These are phyloP conservation scores for Asterella californica DNA, from an alignment of 225 moss, liverwort and hornwort species.

Conservation along the genomic window DNA sequence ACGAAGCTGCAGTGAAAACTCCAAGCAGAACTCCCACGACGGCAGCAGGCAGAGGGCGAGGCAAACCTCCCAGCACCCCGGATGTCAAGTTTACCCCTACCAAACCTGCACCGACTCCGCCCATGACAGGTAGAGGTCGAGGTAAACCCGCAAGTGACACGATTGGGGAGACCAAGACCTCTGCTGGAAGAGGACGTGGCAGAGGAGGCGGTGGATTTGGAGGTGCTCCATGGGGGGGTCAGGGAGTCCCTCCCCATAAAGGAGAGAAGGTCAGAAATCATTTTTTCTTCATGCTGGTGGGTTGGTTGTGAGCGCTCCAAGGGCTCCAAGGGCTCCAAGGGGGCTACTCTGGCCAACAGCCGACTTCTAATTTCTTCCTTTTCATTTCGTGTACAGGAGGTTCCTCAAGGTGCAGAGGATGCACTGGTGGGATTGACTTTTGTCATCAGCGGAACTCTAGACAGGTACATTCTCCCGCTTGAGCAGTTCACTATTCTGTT, in stretches of 20 bases:
- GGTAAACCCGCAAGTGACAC: slow-evolving; percentile 26
- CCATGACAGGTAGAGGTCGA: slow-evolving; percentile 32
- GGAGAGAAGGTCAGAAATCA: slow-evolving; percentile 94
- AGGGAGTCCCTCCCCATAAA: slow-evolving; percentile 80
- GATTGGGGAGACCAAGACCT: slow-evolving; percentile 37
- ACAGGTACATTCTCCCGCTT: slow-evolving; percentile 51
- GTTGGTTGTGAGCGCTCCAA: no score
- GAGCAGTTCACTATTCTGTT: not conserved
- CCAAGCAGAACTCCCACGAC: slow-evolving; percentile 9
- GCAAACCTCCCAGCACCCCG: slow-evolving; percentile 30
- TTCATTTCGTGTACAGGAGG: slow-evolving; percentile 51
- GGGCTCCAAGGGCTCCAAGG: no score
- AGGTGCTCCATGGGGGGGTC: slow-evolving; percentile 41
- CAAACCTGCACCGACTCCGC: slow-evolving; percentile 12
- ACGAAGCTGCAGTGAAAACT: slow-evolving; percentile 12
- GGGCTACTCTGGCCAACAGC: not conserved
- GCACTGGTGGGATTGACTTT: slow-evolving; percentile 72
- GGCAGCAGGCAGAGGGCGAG: slow-evolving; percentile 39
- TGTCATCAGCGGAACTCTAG: slow-evolving; percentile 93
- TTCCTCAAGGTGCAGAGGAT: slow-evolving; percentile 86
- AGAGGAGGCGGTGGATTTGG: slow-evolving; percentile 54
- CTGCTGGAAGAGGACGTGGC: slow-evolving; percentile 58
- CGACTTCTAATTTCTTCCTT: not conserved
- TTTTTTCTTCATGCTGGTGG: no score
- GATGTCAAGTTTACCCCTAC: slow-evolving; percentile 23